A percentile compares a stretch with the other conserved stretches of the same genome.
These are phyloP conservation scores for Vigna hirtella DNA, from an alignment of 306 rosid genomes.

Conservation along the genomic window DNA sequence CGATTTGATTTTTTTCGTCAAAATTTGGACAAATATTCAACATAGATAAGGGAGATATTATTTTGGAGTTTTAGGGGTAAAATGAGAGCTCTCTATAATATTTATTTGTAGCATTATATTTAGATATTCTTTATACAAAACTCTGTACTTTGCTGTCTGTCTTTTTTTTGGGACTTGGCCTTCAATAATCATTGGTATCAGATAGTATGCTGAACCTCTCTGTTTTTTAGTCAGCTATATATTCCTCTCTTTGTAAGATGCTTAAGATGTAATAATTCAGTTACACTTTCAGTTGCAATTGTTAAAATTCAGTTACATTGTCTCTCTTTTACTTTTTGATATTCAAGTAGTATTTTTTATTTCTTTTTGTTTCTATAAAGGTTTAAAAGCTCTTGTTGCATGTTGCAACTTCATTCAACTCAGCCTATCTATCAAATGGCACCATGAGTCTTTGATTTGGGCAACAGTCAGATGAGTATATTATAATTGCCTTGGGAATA, in stretches of 20 bases:
- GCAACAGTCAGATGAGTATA: not conserved
- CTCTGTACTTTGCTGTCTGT: no score
- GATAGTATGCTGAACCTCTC: no score
- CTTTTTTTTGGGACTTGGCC: no score
- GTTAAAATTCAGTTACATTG: no score
- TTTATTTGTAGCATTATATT: not conserved
- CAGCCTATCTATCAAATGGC: not conserved
- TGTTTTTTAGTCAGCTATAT: no score
- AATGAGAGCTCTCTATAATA: not conserved
- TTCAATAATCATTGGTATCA: no score
- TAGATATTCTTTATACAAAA: no score
- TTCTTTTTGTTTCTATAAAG: not conserved
- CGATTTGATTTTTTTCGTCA: not conserved
- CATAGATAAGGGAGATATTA: not conserved
- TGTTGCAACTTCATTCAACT: conserved; percentile 5
- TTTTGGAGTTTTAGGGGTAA: not conserved
- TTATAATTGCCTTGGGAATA: conserved; percentile 2
- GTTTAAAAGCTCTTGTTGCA: not conserved
- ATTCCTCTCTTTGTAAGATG: no score
- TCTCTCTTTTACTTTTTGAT: no score
- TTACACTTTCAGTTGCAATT: no score
- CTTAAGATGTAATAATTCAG: no score
- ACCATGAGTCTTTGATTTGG: conserved; percentile 4
- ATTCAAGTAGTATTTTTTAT: no score
- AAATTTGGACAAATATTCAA: not conserved